Percentiles rank a stretch among this genome's conserved stretches.
Evolutionary conservation across 2,329 filamentous ascomycete species (phyloP).

Genomic region (Claviceps humidiphila): DNA sequence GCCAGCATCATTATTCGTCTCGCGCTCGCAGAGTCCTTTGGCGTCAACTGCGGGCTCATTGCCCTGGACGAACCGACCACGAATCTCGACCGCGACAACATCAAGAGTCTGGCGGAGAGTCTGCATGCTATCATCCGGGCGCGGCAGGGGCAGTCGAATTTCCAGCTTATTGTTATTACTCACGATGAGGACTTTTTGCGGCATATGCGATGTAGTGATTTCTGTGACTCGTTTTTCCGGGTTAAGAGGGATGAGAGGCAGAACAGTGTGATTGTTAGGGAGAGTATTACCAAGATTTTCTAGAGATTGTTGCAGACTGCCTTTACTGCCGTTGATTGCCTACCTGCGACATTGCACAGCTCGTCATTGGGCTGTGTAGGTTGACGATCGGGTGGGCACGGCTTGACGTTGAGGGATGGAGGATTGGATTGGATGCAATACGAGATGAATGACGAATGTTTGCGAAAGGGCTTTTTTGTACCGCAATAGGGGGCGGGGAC

Average conservation of each 20-base stretch:
- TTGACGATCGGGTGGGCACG: no score
- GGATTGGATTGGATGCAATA: no score
- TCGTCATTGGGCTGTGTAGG: no score
- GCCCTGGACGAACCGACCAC: conserved; percentile 96
- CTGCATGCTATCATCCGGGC: conserved; percentile 77
- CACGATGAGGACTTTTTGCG: conserved; percentile 94
- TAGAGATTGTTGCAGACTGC: conserved; percentile 4
- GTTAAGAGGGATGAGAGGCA: conserved; percentile 73
- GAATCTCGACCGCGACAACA: conserved; percentile 92
- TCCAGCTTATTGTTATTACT: conserved; percentile 96
- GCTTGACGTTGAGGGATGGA: no score
- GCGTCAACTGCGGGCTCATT: conserved; percentile 88
- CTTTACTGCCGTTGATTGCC: no score
- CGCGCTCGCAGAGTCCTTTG: conserved; percentile 91
- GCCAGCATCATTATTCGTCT: conserved; percentile 96
- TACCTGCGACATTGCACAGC: no score
- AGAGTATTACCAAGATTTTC: conserved; percentile 41
- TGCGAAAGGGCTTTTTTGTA: no score
- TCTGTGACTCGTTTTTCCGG: conserved; percentile 82
- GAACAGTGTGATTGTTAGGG: conserved; percentile 72
- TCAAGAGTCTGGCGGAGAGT: conserved; percentile 72
- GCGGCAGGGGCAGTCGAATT: conserved; percentile 77
- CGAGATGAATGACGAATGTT: no score
- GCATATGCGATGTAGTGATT: conserved; percentile 88
- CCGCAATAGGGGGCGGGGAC: no score